Conservation (phyloP, 108 stramenopile species). For the Fistulifera pelliculosa region DNA sequence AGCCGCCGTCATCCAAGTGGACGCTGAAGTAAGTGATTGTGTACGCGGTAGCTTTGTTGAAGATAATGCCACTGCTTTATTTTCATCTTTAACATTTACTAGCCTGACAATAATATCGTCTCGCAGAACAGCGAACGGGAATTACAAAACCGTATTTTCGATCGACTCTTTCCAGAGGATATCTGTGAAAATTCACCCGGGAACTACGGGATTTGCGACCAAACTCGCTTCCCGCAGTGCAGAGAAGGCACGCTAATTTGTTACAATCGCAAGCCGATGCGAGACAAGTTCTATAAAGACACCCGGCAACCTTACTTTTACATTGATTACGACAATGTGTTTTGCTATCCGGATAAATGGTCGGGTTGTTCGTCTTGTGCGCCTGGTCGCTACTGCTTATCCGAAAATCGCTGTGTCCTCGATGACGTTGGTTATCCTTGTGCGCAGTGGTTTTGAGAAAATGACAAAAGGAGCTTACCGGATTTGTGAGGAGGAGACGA, state of each 20-base stretch:
- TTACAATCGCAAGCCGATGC: slow-evolving; percentile 46
- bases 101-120: too few relatives aligned
- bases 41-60: too few relatives aligned
- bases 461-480: too few relatives aligned
- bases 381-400: slow-evolving; percentile 44
- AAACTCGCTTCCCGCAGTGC: slow-evolving; percentile 29
- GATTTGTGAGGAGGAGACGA: too few relatives aligned
- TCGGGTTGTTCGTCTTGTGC: slow-evolving; percentile 43
- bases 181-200: slow-evolving; percentile 23
- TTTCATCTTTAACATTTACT: too few relatives aligned
- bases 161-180: slow-evolving; percentile 13
- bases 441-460: slow-evolving; percentile 31
- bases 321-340: slow-evolving; percentile 31
- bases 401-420: slow-evolving; percentile 43
- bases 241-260: slow-evolving; percentile 22
- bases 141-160: slow-evolving; percentile 3
- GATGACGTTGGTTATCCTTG: slow-evolving; percentile 42
- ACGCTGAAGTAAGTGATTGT: too few relatives aligned
- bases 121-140: not conserved
- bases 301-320: slow-evolving; percentile 35
- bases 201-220: slow-evolving; percentile 28
- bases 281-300: slow-evolving; percentile 32
- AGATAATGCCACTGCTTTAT: too few relatives aligned
- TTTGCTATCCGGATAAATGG: slow-evolving; percentile 36
- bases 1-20: too few relatives aligned